These are phyloP conservation scores for Fusarium pseudocircinatum DNA, from an alignment of 2,329 filamentous ascomycete species.

Conservation along the genomic window DNA sequence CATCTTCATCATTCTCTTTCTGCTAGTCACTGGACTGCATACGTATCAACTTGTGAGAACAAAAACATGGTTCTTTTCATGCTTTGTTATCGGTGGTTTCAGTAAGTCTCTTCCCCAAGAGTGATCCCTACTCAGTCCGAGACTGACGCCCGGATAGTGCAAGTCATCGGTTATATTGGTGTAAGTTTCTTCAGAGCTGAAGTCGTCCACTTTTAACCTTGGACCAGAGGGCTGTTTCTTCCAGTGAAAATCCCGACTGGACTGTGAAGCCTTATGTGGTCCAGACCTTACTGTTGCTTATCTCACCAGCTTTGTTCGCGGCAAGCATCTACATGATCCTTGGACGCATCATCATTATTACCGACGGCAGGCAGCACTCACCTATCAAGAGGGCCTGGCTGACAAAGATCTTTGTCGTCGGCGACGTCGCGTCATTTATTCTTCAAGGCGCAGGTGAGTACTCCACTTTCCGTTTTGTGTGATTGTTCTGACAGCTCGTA, in stretches of 20 bases:
- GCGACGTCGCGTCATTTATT: background rate
- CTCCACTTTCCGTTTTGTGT: no score
- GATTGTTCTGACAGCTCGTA: no score
- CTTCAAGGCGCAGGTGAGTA: background rate
- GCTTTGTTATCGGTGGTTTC: background rate
- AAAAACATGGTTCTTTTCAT: background rate
- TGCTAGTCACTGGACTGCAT: background rate
- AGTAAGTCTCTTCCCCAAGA: background rate
- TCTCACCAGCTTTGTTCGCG: background rate
- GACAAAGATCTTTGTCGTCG: background rate
- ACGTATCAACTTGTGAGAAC: background rate
- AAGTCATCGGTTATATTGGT: background rate
- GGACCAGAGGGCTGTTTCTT: background rate
- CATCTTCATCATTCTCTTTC: background rate
- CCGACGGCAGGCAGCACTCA: background rate
- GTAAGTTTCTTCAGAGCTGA: background rate
- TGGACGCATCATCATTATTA: background rate
- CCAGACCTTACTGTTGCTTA: background rate
- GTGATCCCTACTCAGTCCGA: no score
- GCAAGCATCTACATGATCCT: background rate
- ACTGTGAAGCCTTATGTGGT: background rate
- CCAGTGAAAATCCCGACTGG: background rate
- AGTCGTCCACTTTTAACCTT: background rate
- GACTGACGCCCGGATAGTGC: background rate
- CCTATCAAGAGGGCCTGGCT: background rate